Evolutionary conservation across 2,329 filamentous ascomycete species (phyloP).

Genomic region (Diaporthe ampelina): DNA sequence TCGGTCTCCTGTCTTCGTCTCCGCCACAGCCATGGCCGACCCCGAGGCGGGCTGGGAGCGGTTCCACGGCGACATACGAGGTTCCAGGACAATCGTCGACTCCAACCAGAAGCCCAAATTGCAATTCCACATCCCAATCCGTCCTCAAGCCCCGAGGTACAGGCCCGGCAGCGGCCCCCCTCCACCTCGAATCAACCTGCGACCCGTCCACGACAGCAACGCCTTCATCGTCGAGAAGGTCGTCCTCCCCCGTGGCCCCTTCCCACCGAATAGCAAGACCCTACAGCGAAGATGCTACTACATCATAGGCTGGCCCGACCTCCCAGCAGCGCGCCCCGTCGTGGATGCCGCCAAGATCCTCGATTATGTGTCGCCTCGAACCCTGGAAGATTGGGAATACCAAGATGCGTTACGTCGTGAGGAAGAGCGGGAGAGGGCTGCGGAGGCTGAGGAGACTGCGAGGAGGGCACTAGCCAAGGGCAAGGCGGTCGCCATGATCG

Average conservation of each 20-base stretch:
- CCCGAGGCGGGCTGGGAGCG: slow-evolving; percentile 31
- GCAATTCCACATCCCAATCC: slow-evolving; percentile 51
- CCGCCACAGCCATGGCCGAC: background rate
- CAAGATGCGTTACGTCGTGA: slow-evolving; percentile 59
- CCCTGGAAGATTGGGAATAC: slow-evolving; percentile 70
- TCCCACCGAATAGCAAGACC: slow-evolving; percentile 47
- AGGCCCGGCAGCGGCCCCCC: slow-evolving; percentile 62
- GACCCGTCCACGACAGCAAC: slow-evolving; percentile 63
- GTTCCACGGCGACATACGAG: slow-evolving; percentile 27
- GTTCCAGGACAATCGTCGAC: slow-evolving; percentile 1
- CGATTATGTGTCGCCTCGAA: slow-evolving; percentile 70
- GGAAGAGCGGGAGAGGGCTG: slow-evolving; percentile 51
- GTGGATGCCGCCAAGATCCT: slow-evolving; percentile 63
- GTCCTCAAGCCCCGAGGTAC: slow-evolving; percentile 53
- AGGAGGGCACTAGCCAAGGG: background rate
- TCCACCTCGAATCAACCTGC: slow-evolving; percentile 61
- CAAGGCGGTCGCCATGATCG: background rate
- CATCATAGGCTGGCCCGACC: slow-evolving; percentile 67
- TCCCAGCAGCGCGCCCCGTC: slow-evolving; percentile 62
- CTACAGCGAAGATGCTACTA: slow-evolving; percentile 64
- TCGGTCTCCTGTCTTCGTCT: no score
- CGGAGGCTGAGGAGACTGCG: slow-evolving; percentile 43
- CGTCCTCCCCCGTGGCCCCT: slow-evolving; percentile 55
- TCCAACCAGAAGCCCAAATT: background rate
- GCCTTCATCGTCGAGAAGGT: slow-evolving; percentile 71